phyloP scores from a whole-genome alignment of 768 basidiomycete species.

The Amanita rubescens region DNA sequence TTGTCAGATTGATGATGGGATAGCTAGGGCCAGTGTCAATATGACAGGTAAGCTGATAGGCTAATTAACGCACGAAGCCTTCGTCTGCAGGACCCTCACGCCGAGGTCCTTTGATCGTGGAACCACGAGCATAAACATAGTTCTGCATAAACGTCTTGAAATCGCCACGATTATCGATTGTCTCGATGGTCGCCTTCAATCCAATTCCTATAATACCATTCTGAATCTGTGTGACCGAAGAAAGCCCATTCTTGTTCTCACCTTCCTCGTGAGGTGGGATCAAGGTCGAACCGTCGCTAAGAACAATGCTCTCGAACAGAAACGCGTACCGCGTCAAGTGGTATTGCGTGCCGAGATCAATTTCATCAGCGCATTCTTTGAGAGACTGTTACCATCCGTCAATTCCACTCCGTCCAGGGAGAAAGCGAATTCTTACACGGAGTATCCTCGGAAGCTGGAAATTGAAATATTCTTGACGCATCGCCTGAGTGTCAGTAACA shows the following conservation, averaged over 20 bases:
- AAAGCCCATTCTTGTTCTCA: conserved; percentile 22
- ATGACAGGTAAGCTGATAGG: neutral
- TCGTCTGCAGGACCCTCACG: conserved; percentile 88
- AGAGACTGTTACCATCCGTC: conserved; percentile 45
- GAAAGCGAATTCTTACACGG: conserved; percentile 53
- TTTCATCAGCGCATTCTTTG: conserved; percentile 93
- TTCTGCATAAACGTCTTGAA: conserved; percentile 98
- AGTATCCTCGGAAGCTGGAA: conserved; percentile 92
- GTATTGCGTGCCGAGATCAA: conserved; percentile 97
- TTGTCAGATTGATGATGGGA: conserved; percentile 31
- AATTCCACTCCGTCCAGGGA: conserved; percentile 3
- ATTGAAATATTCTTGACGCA: conserved; percentile 97
- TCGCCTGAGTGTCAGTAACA: conserved; percentile 79
- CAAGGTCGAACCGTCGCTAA: conserved; percentile 83
- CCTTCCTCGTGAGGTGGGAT: conserved; percentile 72
- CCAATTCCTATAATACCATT: conserved; percentile 42
- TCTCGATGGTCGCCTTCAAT: conserved; percentile 80
- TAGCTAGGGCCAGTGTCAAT: conserved; percentile 34
- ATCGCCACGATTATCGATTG: conserved; percentile 90
- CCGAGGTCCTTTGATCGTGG: conserved; percentile 60
- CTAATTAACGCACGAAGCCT: conserved; percentile 63
- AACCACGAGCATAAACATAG: conserved; percentile 84
- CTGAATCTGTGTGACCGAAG: no score
- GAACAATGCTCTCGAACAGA: conserved; percentile 83
- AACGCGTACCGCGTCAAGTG: conserved; percentile 93